phyloP scores from a whole-genome alignment of 2,329 filamentous ascomycete species.

The Ophiocordyceps sinensis region DNA sequence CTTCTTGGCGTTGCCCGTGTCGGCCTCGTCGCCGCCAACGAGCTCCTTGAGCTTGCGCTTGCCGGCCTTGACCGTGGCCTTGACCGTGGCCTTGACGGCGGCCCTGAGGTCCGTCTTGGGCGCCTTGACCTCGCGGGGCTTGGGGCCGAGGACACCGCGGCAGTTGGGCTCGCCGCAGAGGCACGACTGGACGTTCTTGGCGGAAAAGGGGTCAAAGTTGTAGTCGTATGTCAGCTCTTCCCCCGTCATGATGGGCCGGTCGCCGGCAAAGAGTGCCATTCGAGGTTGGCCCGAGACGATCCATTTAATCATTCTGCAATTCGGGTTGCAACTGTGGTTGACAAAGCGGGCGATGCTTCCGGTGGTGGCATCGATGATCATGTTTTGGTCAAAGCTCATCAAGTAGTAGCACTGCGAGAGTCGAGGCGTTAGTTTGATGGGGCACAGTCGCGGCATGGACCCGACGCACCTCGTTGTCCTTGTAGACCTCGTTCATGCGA shows the following conservation, averaged over 20 bases:
- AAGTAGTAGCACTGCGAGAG: conserved; percentile 77
- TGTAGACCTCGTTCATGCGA: conserved; percentile 87
- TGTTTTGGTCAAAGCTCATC: conserved; percentile 96
- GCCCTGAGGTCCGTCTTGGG: conserved; percentile 29
- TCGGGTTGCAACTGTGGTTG: conserved; percentile 93
- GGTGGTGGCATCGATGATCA: conserved; percentile 94
- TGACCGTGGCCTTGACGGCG: conserved; percentile 20
- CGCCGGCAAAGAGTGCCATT: conserved; percentile 92
- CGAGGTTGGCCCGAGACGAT: conserved; percentile 84
- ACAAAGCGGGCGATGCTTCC: conserved; percentile 95
- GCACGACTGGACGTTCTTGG: conserved; percentile 54
- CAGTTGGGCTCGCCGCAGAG: conserved; percentile 50
- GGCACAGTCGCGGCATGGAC: neutral
- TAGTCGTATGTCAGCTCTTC: conserved; percentile 94
- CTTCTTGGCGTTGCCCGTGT: conserved; percentile 29
- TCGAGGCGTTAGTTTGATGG: neutral
- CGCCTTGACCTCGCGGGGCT: conserved; percentile 39
- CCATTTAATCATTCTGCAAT: conserved; percentile 97
- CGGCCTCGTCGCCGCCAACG: conserved; percentile 25
- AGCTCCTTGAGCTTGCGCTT: conserved; percentile 45
- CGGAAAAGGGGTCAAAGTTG: conserved; percentile 56
- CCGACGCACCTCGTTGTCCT: conserved; percentile 67
- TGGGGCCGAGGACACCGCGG: conserved; percentile 48
- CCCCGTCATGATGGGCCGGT: conserved; percentile 79
- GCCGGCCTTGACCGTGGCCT: conserved; percentile 25